Percentiles rank a stretch among this genome's conserved stretches.
These are phyloP conservation scores for Amanita thiersii DNA, from an alignment of 768 basidiomycete species.

Conservation along the genomic window DNA sequence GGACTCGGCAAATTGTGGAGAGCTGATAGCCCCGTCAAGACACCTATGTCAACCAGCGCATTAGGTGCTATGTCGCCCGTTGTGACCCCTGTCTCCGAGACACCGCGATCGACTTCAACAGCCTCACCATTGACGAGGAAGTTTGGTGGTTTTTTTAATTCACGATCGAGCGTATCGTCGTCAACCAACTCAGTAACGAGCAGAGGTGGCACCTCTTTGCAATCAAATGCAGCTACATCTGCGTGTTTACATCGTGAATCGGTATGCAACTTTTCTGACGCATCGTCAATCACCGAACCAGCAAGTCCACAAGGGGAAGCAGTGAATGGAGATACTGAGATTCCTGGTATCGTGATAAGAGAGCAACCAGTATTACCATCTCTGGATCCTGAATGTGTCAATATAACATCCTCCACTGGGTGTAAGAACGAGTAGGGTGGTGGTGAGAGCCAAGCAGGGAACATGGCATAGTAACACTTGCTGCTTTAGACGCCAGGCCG, in stretches of 20 bases:
- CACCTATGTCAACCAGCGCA: conserved; percentile 4
- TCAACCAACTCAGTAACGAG: conserved; percentile 15
- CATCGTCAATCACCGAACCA: conserved; percentile 52
- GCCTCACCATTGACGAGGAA: conserved; percentile 50
- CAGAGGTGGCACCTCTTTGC: conserved; percentile 18
- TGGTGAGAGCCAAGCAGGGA: too few species aligned
- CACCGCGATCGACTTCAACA: conserved; percentile 19
- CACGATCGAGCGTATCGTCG: conserved; percentile 48
- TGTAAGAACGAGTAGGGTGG: too few species aligned
- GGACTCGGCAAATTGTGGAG: conserved; percentile 60
- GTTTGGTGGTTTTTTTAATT: conserved; percentile 63
- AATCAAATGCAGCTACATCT: conserved; percentile 21
- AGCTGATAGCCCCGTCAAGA: conserved; percentile 7
- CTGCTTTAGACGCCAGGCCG: too few species aligned
- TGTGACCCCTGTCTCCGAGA: conserved; percentile 16
- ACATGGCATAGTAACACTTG: too few species aligned
- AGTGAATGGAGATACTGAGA: conserved; percentile 15
- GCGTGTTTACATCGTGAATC: conserved; percentile 25
- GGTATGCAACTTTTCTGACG: conserved; percentile 46
- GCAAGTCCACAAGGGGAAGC: conserved; percentile 39
- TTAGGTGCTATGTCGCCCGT: conserved; percentile 19
- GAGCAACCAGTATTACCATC: too few species aligned
- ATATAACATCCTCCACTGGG: too few species aligned
- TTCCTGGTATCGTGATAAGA: background rate
- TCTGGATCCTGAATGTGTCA: too few species aligned